phyloP scores from a whole-genome alignment of 768 basidiomycete species.

The Mycena galopus region DNA sequence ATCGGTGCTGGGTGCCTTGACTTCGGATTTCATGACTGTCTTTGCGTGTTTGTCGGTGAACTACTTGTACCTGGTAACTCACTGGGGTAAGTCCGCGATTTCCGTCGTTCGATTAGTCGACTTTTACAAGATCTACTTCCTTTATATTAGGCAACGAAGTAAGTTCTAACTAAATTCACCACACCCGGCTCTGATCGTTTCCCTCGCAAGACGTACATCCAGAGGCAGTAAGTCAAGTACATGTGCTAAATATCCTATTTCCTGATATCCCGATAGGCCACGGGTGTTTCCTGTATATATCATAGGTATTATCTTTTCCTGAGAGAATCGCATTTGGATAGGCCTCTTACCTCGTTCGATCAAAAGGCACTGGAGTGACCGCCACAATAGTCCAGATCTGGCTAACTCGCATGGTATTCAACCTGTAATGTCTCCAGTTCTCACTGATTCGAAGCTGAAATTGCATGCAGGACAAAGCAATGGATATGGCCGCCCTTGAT shows the following conservation, averaged over 20 bases:
- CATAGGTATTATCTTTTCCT: background rate
- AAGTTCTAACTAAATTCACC: background rate
- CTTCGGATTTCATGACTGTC: constrained; percentile 9
- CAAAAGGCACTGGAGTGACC: background rate
- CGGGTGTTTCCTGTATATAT: background rate
- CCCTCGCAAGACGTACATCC: background rate
- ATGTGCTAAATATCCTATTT: background rate
- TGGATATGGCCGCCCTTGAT: background rate
- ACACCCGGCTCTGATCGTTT: background rate
- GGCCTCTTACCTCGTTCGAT: constrained; percentile 1
- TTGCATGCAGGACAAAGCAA: background rate
- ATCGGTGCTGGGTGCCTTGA: background rate
- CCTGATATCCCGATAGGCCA: background rate
- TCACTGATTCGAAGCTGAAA: background rate
- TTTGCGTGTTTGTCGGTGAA: constrained; percentile 1
- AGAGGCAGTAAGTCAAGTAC: background rate
- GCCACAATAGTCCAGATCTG: background rate
- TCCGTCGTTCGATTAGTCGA: background rate
- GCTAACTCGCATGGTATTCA: background rate
- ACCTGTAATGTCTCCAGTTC: background rate
- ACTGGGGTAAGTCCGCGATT: constrained; percentile 10
- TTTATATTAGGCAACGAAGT: background rate
- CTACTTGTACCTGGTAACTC: constrained; percentile 18
- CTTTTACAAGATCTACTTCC: background rate
- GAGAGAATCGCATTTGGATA: background rate